phyloP scores from a whole-genome alignment of 1,139 yeast genomes.

The Nadsonia commutata region DNA sequence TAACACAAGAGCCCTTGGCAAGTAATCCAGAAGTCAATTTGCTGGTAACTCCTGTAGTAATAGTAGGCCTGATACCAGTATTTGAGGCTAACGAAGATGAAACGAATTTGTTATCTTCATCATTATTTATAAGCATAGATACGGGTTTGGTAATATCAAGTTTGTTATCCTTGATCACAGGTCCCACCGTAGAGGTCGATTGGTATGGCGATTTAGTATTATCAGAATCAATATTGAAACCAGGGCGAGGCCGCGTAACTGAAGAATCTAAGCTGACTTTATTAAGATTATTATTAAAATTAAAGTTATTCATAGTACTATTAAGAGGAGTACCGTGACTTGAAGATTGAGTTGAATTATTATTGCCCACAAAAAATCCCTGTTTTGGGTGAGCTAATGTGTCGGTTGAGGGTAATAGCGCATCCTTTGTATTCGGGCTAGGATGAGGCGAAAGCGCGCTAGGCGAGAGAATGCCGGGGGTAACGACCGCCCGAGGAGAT shows the following conservation, averaged over 20 bases:
- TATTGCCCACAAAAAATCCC: background rate
- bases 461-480: background rate
- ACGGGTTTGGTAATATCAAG: no score
- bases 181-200: no score
- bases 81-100: no score
- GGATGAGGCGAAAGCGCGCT: background rate
- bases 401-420: background rate
- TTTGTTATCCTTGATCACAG: no score
- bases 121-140: no score
- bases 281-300: background rate
- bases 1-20: background rate
- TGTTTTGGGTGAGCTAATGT: background rate
- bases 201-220: no score
- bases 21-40: background rate
- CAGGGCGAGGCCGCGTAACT: background rate
- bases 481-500: background rate
- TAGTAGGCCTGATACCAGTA: no score
- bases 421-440: no score
- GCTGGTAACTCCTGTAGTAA: background rate
- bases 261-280: background rate
- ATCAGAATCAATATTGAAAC: no score
- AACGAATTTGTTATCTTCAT: no score
- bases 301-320: background rate
- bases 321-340: background rate
- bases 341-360: background rate